Evolutionary conservation across 106 monocot genomes (phyloP), one percentile per base, ranked within the genome.

Genomic region (Triglochin maritima): DNA sequence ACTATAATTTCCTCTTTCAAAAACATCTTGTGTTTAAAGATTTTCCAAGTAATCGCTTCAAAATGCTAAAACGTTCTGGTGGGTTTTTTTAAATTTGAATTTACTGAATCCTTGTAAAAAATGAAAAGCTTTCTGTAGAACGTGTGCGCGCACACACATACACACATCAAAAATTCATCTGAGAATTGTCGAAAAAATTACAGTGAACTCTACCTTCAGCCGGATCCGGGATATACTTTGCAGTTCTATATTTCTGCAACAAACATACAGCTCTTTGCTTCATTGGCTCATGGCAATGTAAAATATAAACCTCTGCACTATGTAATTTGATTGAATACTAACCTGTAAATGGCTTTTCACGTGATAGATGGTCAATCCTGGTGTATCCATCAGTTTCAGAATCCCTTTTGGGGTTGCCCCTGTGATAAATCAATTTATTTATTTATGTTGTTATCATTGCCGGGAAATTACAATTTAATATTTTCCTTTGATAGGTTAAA

Each of bases 261-360:
- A 43, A 49, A 41, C 44, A 44, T 12, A 41, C 13, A 47, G 4
- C 12, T 14, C 9, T 62, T 62, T 43, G 62, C 10, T 62, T 45
- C 42, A 62, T 46, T 5, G 43, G 55, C 11, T 55, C 44, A 10
- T 44, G 10, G 6, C 17, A 14, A 17, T 46, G 2, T 15, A 54
- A 44, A 3, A 4, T 50, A 42, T 4, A 50, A 44, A 49, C 45
- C 14, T 55, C 6, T 42, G 8, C n/a, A 9, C 4, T 5, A 45
- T 44, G 4, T 44, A 43, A 46, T 43, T 14, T 44, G 4, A 62
- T 62, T 45, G 29, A 29, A 6, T 3, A 50, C 5, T 46, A 9
- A 77, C 77, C 72, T 78, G 78, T 6, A 78, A 42, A 69, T 78
- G 78, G 51, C 78, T 78, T 53, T 78, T 78, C 11, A 78, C 78